A percentile compares a stretch with the other conserved stretches of the same genome.
Conservation (phyloP, 1,284 basidiomycete species). For the Xerocomus alliaceus region DNA sequence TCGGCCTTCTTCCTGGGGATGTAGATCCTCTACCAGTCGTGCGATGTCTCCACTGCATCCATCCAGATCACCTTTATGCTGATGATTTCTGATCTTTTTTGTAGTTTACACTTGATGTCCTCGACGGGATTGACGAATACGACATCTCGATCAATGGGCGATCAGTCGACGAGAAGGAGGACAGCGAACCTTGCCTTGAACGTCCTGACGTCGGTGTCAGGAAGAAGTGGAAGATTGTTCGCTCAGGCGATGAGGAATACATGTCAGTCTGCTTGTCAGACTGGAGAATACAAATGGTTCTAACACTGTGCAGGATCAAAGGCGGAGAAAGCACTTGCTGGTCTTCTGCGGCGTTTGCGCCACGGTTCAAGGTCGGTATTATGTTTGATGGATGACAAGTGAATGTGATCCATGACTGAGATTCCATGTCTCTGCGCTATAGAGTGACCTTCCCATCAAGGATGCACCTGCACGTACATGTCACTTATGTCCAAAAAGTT, state of each 20-base stretch:
- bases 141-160: background rate
- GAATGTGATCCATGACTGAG: background rate
- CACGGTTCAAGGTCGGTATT: background rate
- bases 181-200: background rate
- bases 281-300: background rate
- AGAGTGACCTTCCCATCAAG: background rate
- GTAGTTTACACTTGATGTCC: background rate
- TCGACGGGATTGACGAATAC: background rate
- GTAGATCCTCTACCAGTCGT: background rate
- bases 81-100: background rate
- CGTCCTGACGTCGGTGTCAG: accelerated
- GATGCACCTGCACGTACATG: background rate
- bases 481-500: background rate
- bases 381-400: background rate
- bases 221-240: background rate
- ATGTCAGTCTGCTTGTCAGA: background rate
- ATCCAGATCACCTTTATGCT: background rate
- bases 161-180: background rate
- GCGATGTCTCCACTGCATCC: background rate
- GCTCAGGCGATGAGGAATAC: background rate
- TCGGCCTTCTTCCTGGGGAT: background rate
- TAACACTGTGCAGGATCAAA: slow-evolving; percentile 5
- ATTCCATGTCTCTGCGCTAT: background rate
- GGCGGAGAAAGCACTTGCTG: background rate
- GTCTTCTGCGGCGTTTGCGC: background rate